A percentile compares a stretch with the other conserved stretches of the same genome.
These are phyloP conservation scores for Sporothrix brunneoviolacea DNA, from an alignment of 2,329 filamentous ascomycete species.

Conservation along the genomic window DNA sequence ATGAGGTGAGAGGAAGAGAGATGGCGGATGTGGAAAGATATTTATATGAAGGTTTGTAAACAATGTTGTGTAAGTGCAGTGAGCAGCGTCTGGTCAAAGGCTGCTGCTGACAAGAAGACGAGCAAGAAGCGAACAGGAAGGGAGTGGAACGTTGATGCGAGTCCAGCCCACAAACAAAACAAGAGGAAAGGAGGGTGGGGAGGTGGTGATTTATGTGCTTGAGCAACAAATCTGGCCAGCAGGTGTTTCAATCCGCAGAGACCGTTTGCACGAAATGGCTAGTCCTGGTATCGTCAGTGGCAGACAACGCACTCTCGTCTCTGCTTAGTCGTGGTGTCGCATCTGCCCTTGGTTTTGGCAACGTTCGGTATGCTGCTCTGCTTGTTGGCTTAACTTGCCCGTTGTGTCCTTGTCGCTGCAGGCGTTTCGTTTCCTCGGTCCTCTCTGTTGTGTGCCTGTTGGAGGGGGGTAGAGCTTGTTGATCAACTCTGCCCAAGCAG, in stretches of 20 bases:
- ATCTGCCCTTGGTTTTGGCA: conserved; percentile 1
- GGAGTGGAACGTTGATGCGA: conserved; percentile 14
- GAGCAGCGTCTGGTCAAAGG: not conserved
- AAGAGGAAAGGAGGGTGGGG: conserved; percentile 7
- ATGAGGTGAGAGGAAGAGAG: not conserved
- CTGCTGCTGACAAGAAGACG: not conserved
- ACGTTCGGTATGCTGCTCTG: conserved; percentile 1
- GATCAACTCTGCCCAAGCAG: conserved; percentile 12
- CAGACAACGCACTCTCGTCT: not conserved
- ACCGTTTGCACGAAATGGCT: not conserved
- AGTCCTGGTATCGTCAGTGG: conserved; percentile 8
- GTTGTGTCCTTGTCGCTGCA: not conserved
- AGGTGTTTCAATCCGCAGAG: not conserved
- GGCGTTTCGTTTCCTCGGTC: conserved; percentile 3
- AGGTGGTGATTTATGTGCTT: conserved; percentile 10
- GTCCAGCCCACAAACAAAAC: conserved; percentile 16
- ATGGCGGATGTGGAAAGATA: not conserved
- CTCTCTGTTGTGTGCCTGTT: not conserved
- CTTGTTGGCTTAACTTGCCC: not conserved
- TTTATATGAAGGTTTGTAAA: not conserved
- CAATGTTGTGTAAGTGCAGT: conserved; percentile 10
- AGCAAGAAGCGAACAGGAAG: conserved; percentile 2
- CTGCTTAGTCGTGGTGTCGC: conserved; percentile 7
- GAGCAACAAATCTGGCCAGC: conserved; percentile 6
- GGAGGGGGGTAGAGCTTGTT: conserved; percentile 6